A percentile compares a stretch with the other conserved stretches of the same genome.
Evolutionary conservation across 257 asterid genomes (phyloP).

Genomic region (Sherardia arvensis): DNA sequence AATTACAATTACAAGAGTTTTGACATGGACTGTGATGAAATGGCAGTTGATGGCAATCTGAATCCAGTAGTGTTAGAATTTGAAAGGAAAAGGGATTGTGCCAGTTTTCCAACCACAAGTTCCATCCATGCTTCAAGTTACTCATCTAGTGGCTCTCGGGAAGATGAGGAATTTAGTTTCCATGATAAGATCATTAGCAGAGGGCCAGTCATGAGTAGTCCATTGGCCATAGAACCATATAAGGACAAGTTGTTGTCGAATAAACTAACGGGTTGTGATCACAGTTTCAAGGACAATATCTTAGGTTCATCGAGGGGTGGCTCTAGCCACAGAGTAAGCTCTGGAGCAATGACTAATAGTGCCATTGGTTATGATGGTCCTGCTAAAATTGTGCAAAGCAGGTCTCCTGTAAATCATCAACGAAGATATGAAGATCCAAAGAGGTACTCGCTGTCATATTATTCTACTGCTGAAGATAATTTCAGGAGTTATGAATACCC

Average conservation of each 20-base stretch:
- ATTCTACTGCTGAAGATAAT: conserved; percentile 25
- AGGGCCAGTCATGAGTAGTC: conserved; percentile 13
- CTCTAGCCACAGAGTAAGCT: conserved; percentile 15
- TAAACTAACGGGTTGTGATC: conserved; percentile 22
- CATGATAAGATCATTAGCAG: conserved; percentile 20
- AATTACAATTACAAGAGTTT: conserved; percentile 16
- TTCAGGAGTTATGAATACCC: conserved; percentile 24
- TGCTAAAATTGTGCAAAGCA: conserved; percentile 21
- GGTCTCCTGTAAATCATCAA: conserved; percentile 23
- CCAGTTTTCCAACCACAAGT: conserved; percentile 13
- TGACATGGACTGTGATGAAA: conserved; percentile 18
- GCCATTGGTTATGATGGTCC: conserved; percentile 24
- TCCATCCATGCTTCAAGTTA: conserved; percentile 22
- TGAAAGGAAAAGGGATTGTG: conserved; percentile 29
- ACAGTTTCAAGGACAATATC: conserved; percentile 20
- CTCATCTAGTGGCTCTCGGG: conserved; percentile 20
- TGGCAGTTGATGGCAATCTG: conserved; percentile 19
- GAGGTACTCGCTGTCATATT: conserved; percentile 31
- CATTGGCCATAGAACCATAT: conserved; percentile 4
- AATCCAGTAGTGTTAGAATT: conserved; percentile 21
- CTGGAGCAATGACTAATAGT: conserved; percentile 19
- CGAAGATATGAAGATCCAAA: conserved; percentile 27
- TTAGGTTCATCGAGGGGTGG: conserved; percentile 18
- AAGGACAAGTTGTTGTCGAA: conserved; percentile 29
- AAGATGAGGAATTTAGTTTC: conserved; percentile 20